These are phyloP conservation scores for Pseudomassariella vexata DNA, from an alignment of 2,329 filamentous ascomycete species.

Conservation along the genomic window DNA sequence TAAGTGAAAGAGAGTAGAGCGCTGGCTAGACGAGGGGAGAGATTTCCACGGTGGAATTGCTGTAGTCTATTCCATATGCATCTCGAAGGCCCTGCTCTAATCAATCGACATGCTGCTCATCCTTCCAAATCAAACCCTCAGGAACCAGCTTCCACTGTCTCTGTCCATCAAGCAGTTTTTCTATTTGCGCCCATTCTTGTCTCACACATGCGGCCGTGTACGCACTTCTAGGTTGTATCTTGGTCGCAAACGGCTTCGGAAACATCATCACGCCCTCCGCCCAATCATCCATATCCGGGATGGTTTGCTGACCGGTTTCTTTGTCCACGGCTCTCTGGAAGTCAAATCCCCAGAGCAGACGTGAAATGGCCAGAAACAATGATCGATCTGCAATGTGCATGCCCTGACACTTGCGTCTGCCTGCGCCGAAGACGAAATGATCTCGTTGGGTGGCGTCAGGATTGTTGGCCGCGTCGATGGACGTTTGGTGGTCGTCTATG, in stretches of 20 bases:
- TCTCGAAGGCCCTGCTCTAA: too few species aligned
- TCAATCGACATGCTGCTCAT: too few species aligned
- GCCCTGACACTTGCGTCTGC: slow-evolving; percentile 50
- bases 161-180: slow-evolving; percentile 16
- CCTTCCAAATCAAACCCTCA: slow-evolving; percentile 14
- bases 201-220: slow-evolving; percentile 6
- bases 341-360: slow-evolving; percentile 41
- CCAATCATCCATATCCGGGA: slow-evolving; percentile 8
- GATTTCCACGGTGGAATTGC: too few species aligned
- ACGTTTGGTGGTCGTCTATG: slow-evolving; percentile 12
- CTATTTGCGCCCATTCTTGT: slow-evolving; percentile 13
- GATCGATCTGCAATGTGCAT: slow-evolving; percentile 46
- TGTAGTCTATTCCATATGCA: too few species aligned
- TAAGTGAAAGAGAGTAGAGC: too few species aligned
- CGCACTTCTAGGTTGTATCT: slow-evolving; percentile 9
- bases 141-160: slow-evolving; percentile 20
- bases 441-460: slow-evolving; percentile 38
- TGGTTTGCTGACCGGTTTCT: slow-evolving; percentile 7
- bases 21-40: too few species aligned
- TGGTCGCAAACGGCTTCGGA: slow-evolving; percentile 9
- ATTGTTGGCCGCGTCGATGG: slow-evolving; percentile 22
- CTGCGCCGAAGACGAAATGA: slow-evolving; percentile 49
- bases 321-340: slow-evolving; percentile 18
- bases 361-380: slow-evolving; percentile 39
- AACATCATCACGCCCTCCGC: slow-evolving; percentile 8